Evolutionary conservation across 345 rosid genomes (phyloP).

Genomic region (Populus euphratica): DNA sequence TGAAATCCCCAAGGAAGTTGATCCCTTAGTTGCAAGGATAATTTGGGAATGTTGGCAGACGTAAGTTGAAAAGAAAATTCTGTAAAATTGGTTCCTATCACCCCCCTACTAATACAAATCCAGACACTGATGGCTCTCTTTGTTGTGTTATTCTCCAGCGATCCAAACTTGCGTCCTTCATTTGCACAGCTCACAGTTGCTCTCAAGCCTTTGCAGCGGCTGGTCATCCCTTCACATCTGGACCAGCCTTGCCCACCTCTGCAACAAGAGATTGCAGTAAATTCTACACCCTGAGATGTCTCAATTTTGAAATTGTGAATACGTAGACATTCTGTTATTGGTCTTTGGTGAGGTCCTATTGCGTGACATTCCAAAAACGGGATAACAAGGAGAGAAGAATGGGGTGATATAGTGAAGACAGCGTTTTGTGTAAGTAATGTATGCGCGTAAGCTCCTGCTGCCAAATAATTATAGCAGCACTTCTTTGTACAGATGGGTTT

Average conservation of each 20-base stretch:
- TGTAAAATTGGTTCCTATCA: background rate
- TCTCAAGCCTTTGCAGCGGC: constrained; percentile 78
- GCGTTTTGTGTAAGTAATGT: constrained; percentile 10
- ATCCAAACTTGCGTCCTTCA: constrained; percentile 86
- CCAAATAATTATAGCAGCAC: constrained; percentile 13
- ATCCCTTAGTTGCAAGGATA: constrained; percentile 81
- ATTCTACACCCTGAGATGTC: constrained; percentile 50
- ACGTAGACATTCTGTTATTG: constrained; percentile 18
- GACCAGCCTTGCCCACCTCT: constrained; percentile 51
- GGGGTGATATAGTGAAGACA: background rate
- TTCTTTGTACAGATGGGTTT: constrained; percentile 34
- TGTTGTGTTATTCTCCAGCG: constrained; percentile 43
- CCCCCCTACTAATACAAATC: background rate
- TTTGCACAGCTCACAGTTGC: constrained; percentile 72
- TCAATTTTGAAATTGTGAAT: constrained; percentile 39
- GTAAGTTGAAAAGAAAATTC: constrained; percentile 41
- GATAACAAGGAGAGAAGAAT: background rate
- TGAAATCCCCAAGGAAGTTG: constrained; percentile 91
- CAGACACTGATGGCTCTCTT: background rate
- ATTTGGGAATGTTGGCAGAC: constrained; percentile 95
- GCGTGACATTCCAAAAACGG: constrained; percentile 4
- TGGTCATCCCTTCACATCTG: constrained; percentile 48
- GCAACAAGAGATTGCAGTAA: constrained; percentile 54
- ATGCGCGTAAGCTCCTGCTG: constrained; percentile 7
- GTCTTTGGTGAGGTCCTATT: constrained; percentile 5